Conservation (phyloP, 345 rosid genomes). For the Populus deltoides region DNA sequence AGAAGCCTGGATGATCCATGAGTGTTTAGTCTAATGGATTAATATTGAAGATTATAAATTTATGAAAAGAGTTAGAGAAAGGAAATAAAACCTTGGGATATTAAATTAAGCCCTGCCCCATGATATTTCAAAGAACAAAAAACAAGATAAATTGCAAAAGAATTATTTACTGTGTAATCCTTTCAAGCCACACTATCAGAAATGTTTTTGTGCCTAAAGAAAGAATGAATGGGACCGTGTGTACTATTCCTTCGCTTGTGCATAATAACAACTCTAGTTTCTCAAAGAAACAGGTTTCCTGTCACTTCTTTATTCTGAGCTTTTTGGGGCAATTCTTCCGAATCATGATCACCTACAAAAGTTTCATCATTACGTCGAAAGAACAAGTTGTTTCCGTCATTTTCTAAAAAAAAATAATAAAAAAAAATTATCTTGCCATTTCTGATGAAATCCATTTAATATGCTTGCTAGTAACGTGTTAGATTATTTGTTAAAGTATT, state of each 20-base stretch:
- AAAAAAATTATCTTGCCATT: constrained; percentile 12
- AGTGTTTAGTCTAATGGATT: background rate
- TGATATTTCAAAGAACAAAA: background rate
- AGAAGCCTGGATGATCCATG: background rate
- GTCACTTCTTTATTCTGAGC: constrained; percentile 14
- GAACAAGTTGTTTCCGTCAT: constrained; percentile 16
- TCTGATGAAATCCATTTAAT: constrained; percentile 13
- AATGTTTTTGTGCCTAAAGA: background rate
- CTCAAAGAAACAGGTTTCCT: constrained; percentile 10
- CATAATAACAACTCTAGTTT: constrained; percentile 10
- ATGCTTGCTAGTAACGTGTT: fast-evolving
- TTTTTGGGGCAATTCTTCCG: constrained; percentile 33
- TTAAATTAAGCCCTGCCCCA: too few species aligned
- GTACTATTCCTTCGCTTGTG: background rate
- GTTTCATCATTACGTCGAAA: constrained; percentile 43
- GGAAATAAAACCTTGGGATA: background rate
- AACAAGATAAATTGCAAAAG: background rate
- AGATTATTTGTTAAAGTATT: too few species aligned
- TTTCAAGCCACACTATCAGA: background rate
- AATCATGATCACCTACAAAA: constrained; percentile 43
- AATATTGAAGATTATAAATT: background rate
- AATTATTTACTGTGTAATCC: background rate
- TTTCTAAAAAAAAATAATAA: constrained; percentile 14
- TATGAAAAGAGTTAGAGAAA: background rate
- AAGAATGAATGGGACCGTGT: background rate